Evolutionary conservation across 228 moss, liverwort and hornwort genomes (phyloP).

Genomic region (Sphagnum magellanicum): DNA sequence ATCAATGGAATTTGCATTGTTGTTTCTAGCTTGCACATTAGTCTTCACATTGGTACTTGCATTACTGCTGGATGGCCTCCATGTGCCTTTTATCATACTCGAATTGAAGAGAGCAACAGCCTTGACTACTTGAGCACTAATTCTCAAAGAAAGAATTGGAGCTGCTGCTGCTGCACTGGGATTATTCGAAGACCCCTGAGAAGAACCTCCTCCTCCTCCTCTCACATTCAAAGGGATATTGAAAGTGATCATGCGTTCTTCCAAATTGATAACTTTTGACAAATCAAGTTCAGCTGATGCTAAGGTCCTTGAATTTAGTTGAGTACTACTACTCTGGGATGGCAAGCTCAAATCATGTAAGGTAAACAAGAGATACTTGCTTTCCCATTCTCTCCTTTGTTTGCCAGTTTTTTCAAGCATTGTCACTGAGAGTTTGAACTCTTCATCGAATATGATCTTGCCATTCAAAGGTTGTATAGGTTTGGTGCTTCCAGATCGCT

Average conservation of each 20-base stretch:
- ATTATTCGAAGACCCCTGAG: neutral
- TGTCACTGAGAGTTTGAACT: conserved; percentile 27
- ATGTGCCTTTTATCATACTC: neutral
- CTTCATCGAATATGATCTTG: conserved; percentile 31
- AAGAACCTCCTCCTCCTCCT: conserved; percentile 4
- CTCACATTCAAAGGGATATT: conserved; percentile 26
- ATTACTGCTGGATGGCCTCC: conserved; percentile 14
- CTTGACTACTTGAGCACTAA: conserved; percentile 18
- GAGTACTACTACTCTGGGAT: conserved; percentile 14
- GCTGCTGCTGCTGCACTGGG: conserved; percentile 10
- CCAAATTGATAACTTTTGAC: conserved; percentile 26
- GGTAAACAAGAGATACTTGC: conserved; percentile 6
- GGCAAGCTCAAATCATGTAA: conserved; percentile 20
- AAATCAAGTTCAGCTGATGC: conserved; percentile 36
- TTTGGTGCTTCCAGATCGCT: conserved; percentile 38
- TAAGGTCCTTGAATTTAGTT: conserved; percentile 3
- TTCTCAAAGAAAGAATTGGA: conserved; percentile 22
- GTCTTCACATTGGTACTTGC: conserved; percentile 23
- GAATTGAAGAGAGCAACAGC: conserved; percentile 23
- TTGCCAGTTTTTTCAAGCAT: conserved; percentile 25
- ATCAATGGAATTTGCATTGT: conserved; percentile 25
- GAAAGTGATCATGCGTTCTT: conserved; percentile 11
- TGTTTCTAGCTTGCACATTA: conserved; percentile 29
- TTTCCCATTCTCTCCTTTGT: conserved; percentile 20
- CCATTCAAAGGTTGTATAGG: conserved; percentile 17